A percentile compares a stretch with the other conserved stretches of the same genome.
These are phyloP conservation scores for Sclerotinia minor DNA, from an alignment of 2,329 filamentous ascomycete species.

Conservation along the genomic window DNA sequence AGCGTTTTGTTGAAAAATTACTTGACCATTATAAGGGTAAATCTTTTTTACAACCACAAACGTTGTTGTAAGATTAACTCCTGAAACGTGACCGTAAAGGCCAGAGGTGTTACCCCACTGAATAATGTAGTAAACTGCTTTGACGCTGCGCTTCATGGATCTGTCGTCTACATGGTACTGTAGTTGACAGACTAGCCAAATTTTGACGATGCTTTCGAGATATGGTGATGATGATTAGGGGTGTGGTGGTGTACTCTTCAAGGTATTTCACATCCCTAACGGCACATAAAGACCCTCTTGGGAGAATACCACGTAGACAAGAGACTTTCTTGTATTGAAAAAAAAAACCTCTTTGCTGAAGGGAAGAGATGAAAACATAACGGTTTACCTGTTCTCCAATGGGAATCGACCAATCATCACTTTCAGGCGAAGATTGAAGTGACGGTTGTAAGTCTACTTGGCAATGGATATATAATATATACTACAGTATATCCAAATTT, in stretches of 20 bases:
- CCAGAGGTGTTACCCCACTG: background rate
- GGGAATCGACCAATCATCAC: no score
- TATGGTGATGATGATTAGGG: background rate
- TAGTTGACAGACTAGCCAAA: background rate
- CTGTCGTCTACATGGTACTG: background rate
- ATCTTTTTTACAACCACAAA: no score
- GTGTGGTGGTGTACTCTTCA: background rate
- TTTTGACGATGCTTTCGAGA: background rate
- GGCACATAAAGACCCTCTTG: background rate
- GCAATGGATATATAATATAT: background rate
- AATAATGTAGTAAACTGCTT: background rate
- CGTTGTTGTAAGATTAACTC: background rate
- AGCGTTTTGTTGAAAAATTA: background rate
- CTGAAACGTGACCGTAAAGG: background rate
- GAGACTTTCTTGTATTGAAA: background rate
- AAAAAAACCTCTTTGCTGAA: background rate
- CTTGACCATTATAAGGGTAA: background rate
- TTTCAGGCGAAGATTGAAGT: background rate
- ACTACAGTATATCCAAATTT: no score
- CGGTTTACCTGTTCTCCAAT: background rate
- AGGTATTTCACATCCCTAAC: background rate
- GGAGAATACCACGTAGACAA: background rate
- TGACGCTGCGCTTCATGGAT: no score
- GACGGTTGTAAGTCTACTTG: background rate
- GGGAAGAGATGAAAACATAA: background rate